Evolutionary conservation across 208 protist species (phyloP), one percentile per base, ranked within the genome.

Genomic region (Porcisia deanei): DNA sequence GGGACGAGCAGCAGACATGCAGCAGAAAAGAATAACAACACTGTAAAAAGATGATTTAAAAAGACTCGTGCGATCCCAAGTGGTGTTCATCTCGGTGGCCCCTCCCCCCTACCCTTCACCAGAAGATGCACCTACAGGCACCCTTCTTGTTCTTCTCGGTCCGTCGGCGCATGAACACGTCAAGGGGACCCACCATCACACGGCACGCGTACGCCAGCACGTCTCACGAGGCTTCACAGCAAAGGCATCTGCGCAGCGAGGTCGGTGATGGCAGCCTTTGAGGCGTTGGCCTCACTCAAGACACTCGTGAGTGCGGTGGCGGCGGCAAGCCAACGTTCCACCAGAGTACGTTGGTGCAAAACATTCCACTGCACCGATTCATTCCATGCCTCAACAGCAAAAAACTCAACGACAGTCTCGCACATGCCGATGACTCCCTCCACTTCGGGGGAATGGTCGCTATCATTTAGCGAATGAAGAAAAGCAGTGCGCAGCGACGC

Each of bases 341-440:
- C 79, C 58, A 66, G 41, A n/a, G 61, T 41, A 3, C 76, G 71
- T 4, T 79, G 37, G 52, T 78, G 67, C 22, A 77, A 58, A 41
- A 84, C 78, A 39, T 86, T 92, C 63, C 43, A 78, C 52, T 77
- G 70, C 34, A 92, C 88, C 0, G 82, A 82, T 45, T 69, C 83
- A 69, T 96, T 96, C 89, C 90, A 96, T 45, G 85, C 81, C 54
- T 96, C 92, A 7, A 96, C 87, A 4, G 88, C 80, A 59, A 96
- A 94, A 69, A 85, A 94, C 77, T 96, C 91, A 53, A 84, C 67
- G 4, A 85, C 52, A 1, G 73, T 80, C 45, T 87, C 75, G n/a
- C 75, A 49, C 8, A 77, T 57, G 14, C n/a, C 52, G 47, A 43
- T 39, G 16, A 41, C 66, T n/a, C 47, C n/a, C 22, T 41, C 25